Evolutionary conservation across 805 yeast genomes (phyloP).

Genomic region (Ogataea populi-albae): DNA sequence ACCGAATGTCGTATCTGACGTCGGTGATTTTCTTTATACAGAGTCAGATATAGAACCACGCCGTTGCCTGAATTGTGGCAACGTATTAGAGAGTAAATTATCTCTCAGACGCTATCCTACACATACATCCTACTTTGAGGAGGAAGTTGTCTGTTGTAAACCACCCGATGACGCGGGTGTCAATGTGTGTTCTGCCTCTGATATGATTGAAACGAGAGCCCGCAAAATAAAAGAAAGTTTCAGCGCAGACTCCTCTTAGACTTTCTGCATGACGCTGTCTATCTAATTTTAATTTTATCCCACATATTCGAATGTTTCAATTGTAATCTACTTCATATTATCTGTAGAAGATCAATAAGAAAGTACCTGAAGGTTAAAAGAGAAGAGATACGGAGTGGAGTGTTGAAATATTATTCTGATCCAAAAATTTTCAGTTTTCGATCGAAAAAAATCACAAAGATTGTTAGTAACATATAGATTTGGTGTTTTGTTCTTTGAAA

Average conservation of each 20-base stretch:
- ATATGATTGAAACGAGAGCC: constrained; percentile 20
- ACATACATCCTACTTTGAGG: constrained; percentile 22
- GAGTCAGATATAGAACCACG: constrained; percentile 1
- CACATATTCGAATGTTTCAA: no score
- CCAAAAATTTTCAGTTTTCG: no score
- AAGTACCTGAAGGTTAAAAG: no score
- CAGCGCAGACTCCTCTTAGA: constrained; percentile 7
- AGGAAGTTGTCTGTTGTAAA: constrained; percentile 15
- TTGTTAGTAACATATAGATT: no score
- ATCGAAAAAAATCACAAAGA: no score
- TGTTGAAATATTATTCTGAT: no score
- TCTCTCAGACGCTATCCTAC: constrained; percentile 11
- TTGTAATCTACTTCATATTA: no score
- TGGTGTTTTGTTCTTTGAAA: no score
- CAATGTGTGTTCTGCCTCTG: constrained; percentile 28
- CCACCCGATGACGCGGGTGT: constrained; percentile 9
- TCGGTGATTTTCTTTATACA: neutral
- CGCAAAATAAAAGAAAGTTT: constrained; percentile 12
- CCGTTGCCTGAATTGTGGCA: neutral
- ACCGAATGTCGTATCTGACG: no score
- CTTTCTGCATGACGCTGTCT: neutral
- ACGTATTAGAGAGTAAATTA: neutral
- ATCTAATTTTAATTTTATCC: no score
- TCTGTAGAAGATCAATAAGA: no score
- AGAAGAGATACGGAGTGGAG: no score